phyloP scores from a whole-genome alignment of 169 alveolate genomes.

The Plasmodium blacklocki region DNA sequence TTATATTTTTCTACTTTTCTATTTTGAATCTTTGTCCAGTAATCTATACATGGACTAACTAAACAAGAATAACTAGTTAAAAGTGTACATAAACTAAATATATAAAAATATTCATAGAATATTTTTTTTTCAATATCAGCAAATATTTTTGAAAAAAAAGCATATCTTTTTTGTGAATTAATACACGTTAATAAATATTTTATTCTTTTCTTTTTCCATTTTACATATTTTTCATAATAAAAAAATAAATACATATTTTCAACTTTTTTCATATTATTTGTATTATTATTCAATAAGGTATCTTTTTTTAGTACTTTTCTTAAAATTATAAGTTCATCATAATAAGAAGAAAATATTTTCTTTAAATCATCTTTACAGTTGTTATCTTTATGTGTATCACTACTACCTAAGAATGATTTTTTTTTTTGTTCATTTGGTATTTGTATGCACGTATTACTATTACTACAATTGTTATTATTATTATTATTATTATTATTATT shows the following conservation, averaged over 20 bases:
- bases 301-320: constrained; percentile 39
- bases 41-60: constrained; percentile 53
- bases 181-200: constrained; percentile 33
- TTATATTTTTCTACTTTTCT: constrained; percentile 71
- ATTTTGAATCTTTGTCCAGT: constrained; percentile 38
- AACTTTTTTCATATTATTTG: constrained; percentile 16
- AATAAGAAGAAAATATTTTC: constrained; percentile 30
- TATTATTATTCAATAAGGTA: background rate
- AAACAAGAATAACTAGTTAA: constrained; percentile 64
- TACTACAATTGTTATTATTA: background rate
- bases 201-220: constrained; percentile 65
- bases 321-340: constrained; percentile 61
- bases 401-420: background rate
- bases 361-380: constrained; percentile 25
- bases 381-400: background rate
- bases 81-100: constrained; percentile 59
- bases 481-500: background rate
- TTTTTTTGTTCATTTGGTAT: background rate
- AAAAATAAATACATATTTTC: constrained; percentile 73
- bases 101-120: constrained; percentile 71
- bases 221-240: constrained; percentile 73
- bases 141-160: constrained; percentile 73
- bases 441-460: too few relatives aligned
- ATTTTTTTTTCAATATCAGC: constrained; percentile 50
- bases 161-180: constrained; percentile 60